Percentiles rank a stretch among this genome's conserved stretches.
phyloP scores from a whole-genome alignment of 495 filamentous ascomycete genomes.

The Melanomma pulvis-pyrius region DNA sequence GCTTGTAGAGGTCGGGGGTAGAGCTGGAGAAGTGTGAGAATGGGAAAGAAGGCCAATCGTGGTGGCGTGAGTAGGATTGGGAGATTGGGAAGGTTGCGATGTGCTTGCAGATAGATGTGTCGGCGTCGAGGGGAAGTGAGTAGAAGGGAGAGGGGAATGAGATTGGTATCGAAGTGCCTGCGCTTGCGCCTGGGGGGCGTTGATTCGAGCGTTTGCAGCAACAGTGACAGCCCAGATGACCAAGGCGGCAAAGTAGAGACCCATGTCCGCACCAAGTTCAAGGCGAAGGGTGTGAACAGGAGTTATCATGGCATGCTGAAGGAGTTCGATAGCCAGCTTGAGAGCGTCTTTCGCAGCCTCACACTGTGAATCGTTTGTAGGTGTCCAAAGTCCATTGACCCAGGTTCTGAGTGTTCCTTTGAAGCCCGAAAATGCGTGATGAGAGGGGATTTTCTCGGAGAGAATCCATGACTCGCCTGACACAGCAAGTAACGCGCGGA shows the following conservation, averaged over 20 bases:
- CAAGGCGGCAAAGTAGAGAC: slow-evolving; percentile 42
- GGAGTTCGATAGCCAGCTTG: slow-evolving; percentile 29
- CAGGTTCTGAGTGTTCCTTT: slow-evolving; percentile 30
- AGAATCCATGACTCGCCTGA: slow-evolving; percentile 46
- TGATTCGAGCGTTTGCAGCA: slow-evolving; percentile 29
- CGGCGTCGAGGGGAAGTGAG: slow-evolving; percentile 14
- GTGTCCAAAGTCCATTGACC: slow-evolving; percentile 30
- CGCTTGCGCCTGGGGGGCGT: slow-evolving; percentile 6
- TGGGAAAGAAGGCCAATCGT: slow-evolving; percentile 14
- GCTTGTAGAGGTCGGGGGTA: slow-evolving; percentile 12
- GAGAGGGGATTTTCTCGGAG: slow-evolving; percentile 40
- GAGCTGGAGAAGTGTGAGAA: slow-evolving; percentile 13
- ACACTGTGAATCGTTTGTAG: slow-evolving; percentile 17
- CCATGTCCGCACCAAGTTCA: slow-evolving; percentile 41
- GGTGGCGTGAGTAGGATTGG: slow-evolving; percentile 20
- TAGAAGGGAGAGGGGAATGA: slow-evolving; percentile 20
- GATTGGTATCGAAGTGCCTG: slow-evolving; percentile 20
- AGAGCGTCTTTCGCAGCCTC: slow-evolving; percentile 29
- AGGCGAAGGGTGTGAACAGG: slow-evolving; percentile 37
- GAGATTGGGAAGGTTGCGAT: slow-evolving; percentile 9
- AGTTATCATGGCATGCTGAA: slow-evolving; percentile 36
- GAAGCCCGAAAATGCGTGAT: slow-evolving; percentile 17
- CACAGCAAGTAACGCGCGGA: slow-evolving; percentile 45
- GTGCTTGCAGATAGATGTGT: slow-evolving; percentile 2
- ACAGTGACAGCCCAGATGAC: slow-evolving; percentile 43